Base-by-base conservation (phyloP, 2,329 filamentous ascomycete species). In the Colletotrichum paranaense region DNA sequence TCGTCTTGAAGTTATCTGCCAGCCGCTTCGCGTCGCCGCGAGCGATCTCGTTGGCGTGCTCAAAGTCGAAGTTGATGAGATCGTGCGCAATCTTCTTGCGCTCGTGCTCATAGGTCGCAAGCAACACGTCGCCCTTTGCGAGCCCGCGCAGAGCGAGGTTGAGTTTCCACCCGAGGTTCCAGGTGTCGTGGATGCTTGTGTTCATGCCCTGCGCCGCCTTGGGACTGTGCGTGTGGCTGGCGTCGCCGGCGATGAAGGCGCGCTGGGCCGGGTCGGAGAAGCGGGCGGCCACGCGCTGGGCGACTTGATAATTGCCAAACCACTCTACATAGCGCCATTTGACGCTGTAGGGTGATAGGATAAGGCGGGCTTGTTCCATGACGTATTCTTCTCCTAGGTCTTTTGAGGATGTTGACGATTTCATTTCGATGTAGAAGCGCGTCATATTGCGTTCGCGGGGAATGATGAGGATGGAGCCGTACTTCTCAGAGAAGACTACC, bases 121-220 rank as follows among this genome's bases (percentile, higher is more conserved):
- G 80, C 0, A 90, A 75, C 1, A 81, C 22, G 2, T 78, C 80
- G 0, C 85, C 84, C 66, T 88, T 87, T 1, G 88, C 87, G 12
- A 92, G 81, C 6, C 89, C 89, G 65, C 89, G 86, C 22, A 88
- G 88, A 78, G 85, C 81, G 74, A 89, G 76, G 81, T 87, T 86
- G 72, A 87, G 81, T 77, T 85, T 87, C 84, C 86, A 89, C 24
- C 83, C 84, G 1, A 91, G 79, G 76, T 93, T 94, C 77, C 93
- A 88, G 3, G 88, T 83, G 72, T 93, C 92, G 59, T 87, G 83
- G 82, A 90, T 88, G 4, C 86, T 86, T 2, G 86, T 87, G 80
- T 95, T 94, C 86, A 88, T 88, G 55, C 87, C 92, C 81, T 93
- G 92, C 0, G 92, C 92, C 0, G 92, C 91, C 80, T 93, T 93